Evolutionary conservation across 2,329 filamentous ascomycete genomes (phyloP).

Genomic region (Diplodia scrobiculata): DNA sequence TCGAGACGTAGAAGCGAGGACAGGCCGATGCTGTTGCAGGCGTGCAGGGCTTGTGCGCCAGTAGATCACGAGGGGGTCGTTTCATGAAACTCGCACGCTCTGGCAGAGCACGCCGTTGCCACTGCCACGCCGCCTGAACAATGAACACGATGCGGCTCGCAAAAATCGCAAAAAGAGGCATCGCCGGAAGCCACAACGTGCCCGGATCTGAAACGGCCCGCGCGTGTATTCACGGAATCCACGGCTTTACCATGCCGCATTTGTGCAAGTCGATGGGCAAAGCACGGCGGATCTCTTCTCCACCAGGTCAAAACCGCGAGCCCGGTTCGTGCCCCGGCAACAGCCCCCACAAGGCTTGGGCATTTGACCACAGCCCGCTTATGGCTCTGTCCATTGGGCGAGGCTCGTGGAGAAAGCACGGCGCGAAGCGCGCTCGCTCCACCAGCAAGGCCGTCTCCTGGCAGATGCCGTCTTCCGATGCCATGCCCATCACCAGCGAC

Average conservation of each 20-base stretch:
- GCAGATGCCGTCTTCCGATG: neutral
- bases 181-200: neutral
- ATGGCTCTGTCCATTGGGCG: neutral
- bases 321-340: neutral
- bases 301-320: neutral
- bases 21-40: conserved; percentile 8
- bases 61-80: neutral
- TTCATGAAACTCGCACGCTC: conserved; percentile 17
- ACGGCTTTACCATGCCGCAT: neutral
- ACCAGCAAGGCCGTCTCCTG: neutral
- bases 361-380: neutral
- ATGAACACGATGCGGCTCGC: neutral
- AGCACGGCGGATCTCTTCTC: neutral
- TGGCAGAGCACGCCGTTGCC: neutral
- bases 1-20: neutral
- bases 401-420: neutral
- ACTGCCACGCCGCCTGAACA: neutral
- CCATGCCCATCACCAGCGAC: neutral
- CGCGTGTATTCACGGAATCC: neutral
- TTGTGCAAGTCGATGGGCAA: neutral
- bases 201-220: neutral
- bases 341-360: neutral
- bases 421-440: conserved; percentile 6
- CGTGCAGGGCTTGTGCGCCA: conserved; percentile 4
- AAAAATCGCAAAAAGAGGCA: neutral